phyloP scores from a whole-genome alignment of 2,329 filamentous ascomycete species.

The Fusarium chaquense region DNA sequence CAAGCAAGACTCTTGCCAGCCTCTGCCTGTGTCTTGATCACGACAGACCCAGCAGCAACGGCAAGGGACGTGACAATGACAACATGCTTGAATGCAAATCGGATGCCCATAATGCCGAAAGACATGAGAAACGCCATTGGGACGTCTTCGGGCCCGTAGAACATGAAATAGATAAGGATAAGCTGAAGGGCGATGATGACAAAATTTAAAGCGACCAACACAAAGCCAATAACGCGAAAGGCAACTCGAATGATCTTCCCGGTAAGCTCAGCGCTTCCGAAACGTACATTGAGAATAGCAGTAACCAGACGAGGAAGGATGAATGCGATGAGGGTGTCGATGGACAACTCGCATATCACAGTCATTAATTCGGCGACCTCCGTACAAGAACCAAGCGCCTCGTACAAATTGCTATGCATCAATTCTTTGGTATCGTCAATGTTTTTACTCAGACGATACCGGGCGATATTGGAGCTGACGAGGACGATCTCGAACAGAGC shows the following conservation, averaged over 20 bases:
- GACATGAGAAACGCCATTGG: too few relatives aligned
- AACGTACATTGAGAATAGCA: conserved; percentile 37
- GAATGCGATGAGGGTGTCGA: conserved; percentile 42
- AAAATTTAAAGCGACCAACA: conserved; percentile 36
- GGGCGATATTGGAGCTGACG: too few relatives aligned
- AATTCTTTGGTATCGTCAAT: too few relatives aligned
- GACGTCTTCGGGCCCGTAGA: too few relatives aligned
- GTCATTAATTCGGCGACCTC: neutral
- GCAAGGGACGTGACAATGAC: conserved; percentile 34
- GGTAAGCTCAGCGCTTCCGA: neutral
- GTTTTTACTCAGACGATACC: too few relatives aligned
- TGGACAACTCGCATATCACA: neutral
- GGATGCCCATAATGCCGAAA: neutral
- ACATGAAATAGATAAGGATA: too few relatives aligned
- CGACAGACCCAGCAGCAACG: conserved; percentile 23
- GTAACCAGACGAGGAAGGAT: conserved; percentile 42
- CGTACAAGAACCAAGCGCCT: conserved; percentile 1
- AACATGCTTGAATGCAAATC: conserved; percentile 32
- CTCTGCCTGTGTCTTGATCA: conserved; percentile 37
- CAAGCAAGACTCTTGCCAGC: conserved; percentile 25
- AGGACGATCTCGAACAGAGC: conserved; percentile 4
- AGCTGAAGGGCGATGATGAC: conserved; percentile 30
- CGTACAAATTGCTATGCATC: too few relatives aligned
- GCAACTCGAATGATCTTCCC: conserved; percentile 33
- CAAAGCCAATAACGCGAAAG: conserved; percentile 23